A percentile compares a stretch with the other conserved stretches of the same genome.
phyloP scores from a whole-genome alignment of 345 rosid species.

The Acer yangbiense region DNA sequence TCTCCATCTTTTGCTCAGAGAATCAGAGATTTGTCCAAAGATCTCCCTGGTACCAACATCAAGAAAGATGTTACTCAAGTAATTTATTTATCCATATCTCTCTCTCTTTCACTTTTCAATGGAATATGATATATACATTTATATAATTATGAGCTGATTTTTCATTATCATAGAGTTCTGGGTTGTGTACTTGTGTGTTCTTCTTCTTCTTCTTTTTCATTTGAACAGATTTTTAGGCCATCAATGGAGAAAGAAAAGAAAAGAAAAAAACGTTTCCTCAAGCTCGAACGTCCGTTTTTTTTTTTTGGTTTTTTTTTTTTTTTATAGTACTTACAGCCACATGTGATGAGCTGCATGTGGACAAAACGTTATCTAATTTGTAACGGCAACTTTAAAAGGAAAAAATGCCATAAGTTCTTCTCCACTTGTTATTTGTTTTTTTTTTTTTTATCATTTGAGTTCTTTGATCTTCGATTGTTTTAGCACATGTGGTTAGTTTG shows the following conservation, averaged over 20 bases:
- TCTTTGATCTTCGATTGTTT: too few species aligned
- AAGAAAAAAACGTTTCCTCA: not conserved
- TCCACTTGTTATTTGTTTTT: too few species aligned
- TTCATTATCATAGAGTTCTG: not conserved
- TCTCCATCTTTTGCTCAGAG: conserved; percentile 63
- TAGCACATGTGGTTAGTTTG: too few species aligned
- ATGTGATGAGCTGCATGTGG: not conserved
- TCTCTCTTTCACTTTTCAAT: not conserved
- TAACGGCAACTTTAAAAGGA: too few species aligned
- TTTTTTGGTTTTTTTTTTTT: too few species aligned
- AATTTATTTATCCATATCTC: conserved; percentile 5
- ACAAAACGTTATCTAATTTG: too few species aligned
- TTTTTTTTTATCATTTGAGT: too few species aligned
- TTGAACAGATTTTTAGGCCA: not conserved
- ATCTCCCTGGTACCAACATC: conserved; percentile 63
- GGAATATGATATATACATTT: too few species aligned
- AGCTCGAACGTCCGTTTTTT: too few species aligned
- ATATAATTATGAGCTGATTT: not conserved
- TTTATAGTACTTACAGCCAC: not conserved
- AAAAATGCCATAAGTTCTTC: too few species aligned
- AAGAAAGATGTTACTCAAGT: conserved; percentile 71
- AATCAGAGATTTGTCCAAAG: conserved; percentile 72
- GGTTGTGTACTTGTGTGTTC: too few species aligned
- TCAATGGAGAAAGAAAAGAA: not conserved
- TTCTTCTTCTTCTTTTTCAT: not conserved